Conservation (phyloP, 352 stramenopile genomes). For the Phytophthora fragariae region DNA sequence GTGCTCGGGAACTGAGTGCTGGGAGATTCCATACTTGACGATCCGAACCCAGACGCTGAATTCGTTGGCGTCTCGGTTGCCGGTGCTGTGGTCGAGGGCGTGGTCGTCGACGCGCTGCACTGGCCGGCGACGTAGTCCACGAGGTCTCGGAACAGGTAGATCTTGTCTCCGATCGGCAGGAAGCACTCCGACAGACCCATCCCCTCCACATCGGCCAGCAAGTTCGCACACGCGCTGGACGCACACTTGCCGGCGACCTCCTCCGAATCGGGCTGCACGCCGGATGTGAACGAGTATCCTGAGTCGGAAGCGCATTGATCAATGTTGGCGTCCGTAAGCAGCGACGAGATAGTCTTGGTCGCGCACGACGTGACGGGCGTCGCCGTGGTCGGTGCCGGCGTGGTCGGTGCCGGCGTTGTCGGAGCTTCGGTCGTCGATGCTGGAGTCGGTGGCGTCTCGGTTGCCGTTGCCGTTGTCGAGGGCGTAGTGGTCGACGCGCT, state of each 20-base stretch:
- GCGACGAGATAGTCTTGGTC: slow-evolving; percentile 11
- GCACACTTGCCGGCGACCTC: slow-evolving; percentile 30
- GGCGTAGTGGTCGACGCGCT: slow-evolving; percentile 4
- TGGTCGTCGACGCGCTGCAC: slow-evolving; percentile 13
- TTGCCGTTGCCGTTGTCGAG: background rate
- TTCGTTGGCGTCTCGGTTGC: background rate
- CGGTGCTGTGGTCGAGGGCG: background rate
- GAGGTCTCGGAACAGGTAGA: slow-evolving; percentile 34
- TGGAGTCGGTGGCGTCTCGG: background rate
- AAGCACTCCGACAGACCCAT: slow-evolving; percentile 31
- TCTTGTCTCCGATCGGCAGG: slow-evolving; percentile 36
- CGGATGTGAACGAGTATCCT: slow-evolving; percentile 36
- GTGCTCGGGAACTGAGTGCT: too few relatives aligned
- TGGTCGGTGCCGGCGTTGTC: slow-evolving; percentile 4
- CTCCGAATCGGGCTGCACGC: slow-evolving; percentile 19
- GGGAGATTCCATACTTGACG: too few relatives aligned
- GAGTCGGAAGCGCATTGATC: slow-evolving; percentile 30
- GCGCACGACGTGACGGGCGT: slow-evolving; percentile 22
- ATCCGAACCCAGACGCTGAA: too few relatives aligned
- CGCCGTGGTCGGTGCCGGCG: slow-evolving; percentile 17
- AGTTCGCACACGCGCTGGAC: slow-evolving; percentile 26
- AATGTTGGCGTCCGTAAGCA: slow-evolving; percentile 33
- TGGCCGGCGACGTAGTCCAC: slow-evolving; percentile 31
- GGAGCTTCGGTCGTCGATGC: too few relatives aligned
- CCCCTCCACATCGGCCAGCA: slow-evolving; percentile 30